Base-by-base conservation (phyloP, 1,139 yeast genomes). In the Pichia kudriavzevii region DNA sequence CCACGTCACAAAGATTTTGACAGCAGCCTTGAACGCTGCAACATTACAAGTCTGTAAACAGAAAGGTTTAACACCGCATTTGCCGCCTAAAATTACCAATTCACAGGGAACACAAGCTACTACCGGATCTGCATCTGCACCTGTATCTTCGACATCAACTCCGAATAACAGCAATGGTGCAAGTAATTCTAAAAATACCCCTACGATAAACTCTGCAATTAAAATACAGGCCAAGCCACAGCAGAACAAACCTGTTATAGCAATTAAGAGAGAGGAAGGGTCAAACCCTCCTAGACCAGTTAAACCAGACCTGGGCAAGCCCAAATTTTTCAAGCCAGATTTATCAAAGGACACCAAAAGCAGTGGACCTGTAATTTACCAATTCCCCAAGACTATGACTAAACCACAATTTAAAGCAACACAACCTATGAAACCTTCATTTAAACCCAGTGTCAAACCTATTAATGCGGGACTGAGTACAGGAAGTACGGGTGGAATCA, bases 11-110 rank as follows among this genome's bases (percentile, higher is more conserved):
- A 77, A 79, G 53, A 79, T 87, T 41, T 64, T 87, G 47, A 88
- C 84, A 22, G 81, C 83, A 36, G 94, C 94, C 0, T 72, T 84
- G 50, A 79, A 83, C 44, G 83, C 83, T 36, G 82, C 87, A 1
- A 79, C 85, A 21, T 72, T 72, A 37, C 84, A 80, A 45, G 69
- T 69, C 3, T 69, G 75, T 1, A 67, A 67, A 54, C 45, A 57
- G 42, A 52, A 48, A 22, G 56, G 55, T 5, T 39, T 49, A 4
- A 40, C 50, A 20, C 41, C 46, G 4, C 39, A 49, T 24, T 22
- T 41, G 24, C 48, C 44, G 34, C 41, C 37, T 28, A 42, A 30
- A 17, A 40, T 40, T 31, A 30, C 45, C 22, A 20, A 20, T 8
- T 20, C 22, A 20, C 22, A 11, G 22, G 22, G 11, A 20, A 20